Evolutionary conservation across 331 rosid species (phyloP).

Genomic region (Malus hybrid): DNA sequence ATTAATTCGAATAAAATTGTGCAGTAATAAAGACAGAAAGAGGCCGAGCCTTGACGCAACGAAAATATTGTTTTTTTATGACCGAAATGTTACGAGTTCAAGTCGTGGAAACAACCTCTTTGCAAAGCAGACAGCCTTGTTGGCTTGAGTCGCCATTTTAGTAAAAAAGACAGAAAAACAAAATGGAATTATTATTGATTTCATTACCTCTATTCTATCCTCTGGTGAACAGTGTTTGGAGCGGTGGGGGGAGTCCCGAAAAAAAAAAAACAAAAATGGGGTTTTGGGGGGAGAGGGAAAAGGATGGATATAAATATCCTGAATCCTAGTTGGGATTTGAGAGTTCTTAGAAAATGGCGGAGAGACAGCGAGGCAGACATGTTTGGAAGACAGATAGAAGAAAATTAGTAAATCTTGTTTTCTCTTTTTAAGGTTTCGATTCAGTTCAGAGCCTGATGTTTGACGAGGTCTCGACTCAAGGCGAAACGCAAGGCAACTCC

Average conservation of each 20-base stretch:
- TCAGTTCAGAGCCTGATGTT: not conserved
- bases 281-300: conserved; percentile 3
- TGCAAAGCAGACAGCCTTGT: too few species aligned
- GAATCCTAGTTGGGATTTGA: not conserved
- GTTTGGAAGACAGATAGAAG: not conserved
- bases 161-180: too few species aligned
- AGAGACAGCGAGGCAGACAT: conserved; percentile 13
- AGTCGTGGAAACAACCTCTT: too few species aligned
- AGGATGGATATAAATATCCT: conserved; percentile 19
- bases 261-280: not conserved
- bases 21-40: not conserved
- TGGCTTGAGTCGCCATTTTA: too few species aligned
- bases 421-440: not conserved
- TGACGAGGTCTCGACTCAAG: conserved; percentile 33
- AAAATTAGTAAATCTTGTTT: not conserved
- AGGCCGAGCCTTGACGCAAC: too few species aligned
- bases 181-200: too few species aligned
- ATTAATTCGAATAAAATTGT: not conserved
- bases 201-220: conserved; percentile 14
- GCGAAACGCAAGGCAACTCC: conserved; percentile 21
- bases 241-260: not conserved
- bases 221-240: not conserved
- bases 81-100: fast-evolving
- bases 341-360: conserved; percentile 20
- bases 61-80: too few species aligned